Conservation (phyloP, 441 rosid genomes). For the Corymbia calophylla region DNA sequence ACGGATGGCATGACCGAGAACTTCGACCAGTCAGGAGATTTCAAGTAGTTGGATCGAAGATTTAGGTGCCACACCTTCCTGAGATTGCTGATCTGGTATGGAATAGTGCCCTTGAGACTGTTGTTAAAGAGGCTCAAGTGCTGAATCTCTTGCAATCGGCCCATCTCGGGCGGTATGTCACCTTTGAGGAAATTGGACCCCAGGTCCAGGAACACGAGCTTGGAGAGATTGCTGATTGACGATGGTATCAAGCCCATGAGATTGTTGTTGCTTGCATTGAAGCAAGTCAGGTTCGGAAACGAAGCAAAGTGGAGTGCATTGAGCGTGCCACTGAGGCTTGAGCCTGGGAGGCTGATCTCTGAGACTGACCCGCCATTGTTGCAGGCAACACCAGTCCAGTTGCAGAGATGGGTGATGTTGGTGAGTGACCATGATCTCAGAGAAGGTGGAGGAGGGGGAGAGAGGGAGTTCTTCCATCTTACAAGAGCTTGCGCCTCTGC, state of each 20-base stretch:
- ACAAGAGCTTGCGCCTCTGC: constrained; percentile 51
- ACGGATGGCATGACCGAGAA: constrained; percentile 35
- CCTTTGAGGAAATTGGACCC: constrained; percentile 27
- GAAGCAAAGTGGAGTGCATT: constrained; percentile 32
- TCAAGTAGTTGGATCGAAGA: too few relatives aligned
- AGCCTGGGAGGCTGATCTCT: constrained; percentile 19
- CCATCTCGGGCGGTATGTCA: constrained; percentile 28
- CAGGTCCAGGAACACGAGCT: constrained; percentile 36
- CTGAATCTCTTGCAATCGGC: constrained; percentile 20
- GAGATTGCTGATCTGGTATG: constrained; percentile 37
- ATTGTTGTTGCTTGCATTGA: constrained; percentile 22
- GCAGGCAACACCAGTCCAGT: constrained; percentile 16
- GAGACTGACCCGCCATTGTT: constrained; percentile 14
- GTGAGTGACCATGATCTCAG: too few relatives aligned
- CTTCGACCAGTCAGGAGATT: constrained; percentile 39
- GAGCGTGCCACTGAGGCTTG: constrained; percentile 24
- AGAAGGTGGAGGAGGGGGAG: not conserved
- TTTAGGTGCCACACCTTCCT: constrained; percentile 26
- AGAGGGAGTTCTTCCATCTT: constrained; percentile 36
- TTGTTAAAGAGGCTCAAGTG: constrained; percentile 20
- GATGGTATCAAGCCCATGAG: constrained; percentile 29
- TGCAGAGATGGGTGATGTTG: too few relatives aligned
- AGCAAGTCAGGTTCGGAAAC: constrained; percentile 27
- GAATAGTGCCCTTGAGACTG: constrained; percentile 30
- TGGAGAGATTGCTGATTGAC: constrained; percentile 24